These are phyloP conservation scores for Solanum gracilifrons DNA, from an alignment of 257 asterid genomes.

Conservation along the genomic window DNA sequence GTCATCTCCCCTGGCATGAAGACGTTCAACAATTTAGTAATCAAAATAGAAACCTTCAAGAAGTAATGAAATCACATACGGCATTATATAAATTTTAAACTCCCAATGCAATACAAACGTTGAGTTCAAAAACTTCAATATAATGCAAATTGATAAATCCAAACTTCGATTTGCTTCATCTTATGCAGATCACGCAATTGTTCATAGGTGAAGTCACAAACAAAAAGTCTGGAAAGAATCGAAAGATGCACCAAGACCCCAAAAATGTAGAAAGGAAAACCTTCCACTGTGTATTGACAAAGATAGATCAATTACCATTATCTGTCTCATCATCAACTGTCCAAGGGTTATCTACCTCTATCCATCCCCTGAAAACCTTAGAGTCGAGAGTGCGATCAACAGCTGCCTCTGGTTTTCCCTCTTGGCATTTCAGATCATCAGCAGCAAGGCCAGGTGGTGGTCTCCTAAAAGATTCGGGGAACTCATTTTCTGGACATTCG, in stretches of 20 bases:
- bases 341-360: constrained; percentile 92
- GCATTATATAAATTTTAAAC: background rate
- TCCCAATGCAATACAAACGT: background rate
- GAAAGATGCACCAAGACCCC: background rate
- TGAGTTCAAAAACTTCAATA: background rate
- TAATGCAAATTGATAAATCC: background rate
- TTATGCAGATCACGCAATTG: background rate
- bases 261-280: background rate
- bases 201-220: background rate
- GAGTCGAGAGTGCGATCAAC: constrained; percentile 92
- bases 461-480: constrained; percentile 72
- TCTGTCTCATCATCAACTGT: constrained; percentile 89
- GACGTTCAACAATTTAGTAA: background rate
- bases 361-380: constrained; percentile 84
- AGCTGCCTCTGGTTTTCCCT: constrained; percentile 78
- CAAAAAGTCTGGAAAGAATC: background rate
- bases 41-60: background rate
- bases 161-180: background rate
- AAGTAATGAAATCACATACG: background rate
- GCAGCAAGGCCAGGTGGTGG: constrained; percentile 37
- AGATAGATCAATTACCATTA: constrained; percentile 42
- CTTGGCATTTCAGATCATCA: constrained; percentile 88
- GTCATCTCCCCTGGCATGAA: constrained; percentile 78
- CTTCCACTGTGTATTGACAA: background rate
- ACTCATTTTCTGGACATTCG: constrained; percentile 87